Base-by-base conservation (phyloP, 2,329 filamentous ascomycete genomes). In the Botrytis sinoallii region DNA sequence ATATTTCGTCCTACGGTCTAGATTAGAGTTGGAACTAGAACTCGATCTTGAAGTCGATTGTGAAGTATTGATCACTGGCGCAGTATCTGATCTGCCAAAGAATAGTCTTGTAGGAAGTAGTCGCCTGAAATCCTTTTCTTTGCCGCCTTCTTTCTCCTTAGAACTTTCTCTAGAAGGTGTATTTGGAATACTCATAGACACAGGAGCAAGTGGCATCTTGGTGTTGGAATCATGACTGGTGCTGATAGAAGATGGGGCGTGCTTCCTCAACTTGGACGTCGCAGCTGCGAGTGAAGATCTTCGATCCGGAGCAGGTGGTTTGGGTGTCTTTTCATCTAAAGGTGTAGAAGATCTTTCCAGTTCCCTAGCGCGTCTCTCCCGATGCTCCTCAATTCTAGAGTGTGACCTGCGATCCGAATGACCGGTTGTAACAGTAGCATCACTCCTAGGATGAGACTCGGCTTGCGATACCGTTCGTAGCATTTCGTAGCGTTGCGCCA, bases 241-340 rank as follows among this genome's bases (percentile, higher is more conserved):
- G 35, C 16, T 68, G 29, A 48, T 46, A 42, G 63, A 22, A 35
- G 63, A 38, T 57, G 65, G 65, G 12, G 32, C 57, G 18, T 48
- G 55, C 52, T 77, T 77, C 32, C 76, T 74, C 0, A 79, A 69
- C 69, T 79, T 79, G 1, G 66, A 57, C 1, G 77, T 75, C 3
- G 76, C 64, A 7, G 77, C 77, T 10, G 77, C 73, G 4, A 81
- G 74, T 9, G 78, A 79, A 14, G 79, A 80, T 7, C 79, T 75
- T 12, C 80, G 79, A 63, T 81, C 78, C 0, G 80, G 78, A 0
- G 76, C 75, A 10, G 75, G 67, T 4, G 77, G 77, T 12, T 75
- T 71, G 5, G 73, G 2, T 22, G 32, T 60, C 8, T 68, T 68
- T 42, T 68, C 66, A 46, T 75, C 38, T 70, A 74, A 20, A 67